These are phyloP conservation scores for Podospora conica DNA, from an alignment of 495 filamentous ascomycete species.

Conservation along the genomic window DNA sequence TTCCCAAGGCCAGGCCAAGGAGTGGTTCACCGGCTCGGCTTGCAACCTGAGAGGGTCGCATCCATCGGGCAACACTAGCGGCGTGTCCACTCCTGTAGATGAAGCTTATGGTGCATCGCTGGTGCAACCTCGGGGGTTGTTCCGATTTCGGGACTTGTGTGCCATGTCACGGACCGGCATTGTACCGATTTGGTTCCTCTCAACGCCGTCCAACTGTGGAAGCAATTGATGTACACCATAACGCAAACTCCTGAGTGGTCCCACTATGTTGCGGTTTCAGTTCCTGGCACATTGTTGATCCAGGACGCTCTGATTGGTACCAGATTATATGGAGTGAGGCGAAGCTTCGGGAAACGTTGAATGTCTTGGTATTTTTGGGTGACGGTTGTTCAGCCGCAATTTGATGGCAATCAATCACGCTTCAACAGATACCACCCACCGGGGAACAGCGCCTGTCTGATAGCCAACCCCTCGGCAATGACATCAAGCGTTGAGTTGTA, in stretches of 20 bases:
- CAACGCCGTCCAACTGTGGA: neutral
- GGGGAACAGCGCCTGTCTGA: neutral
- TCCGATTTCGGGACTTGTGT: neutral
- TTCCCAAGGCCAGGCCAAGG: neutral
- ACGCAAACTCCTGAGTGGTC: neutral
- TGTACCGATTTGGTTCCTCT: neutral
- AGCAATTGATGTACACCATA: neutral
- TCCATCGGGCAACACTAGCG: neutral
- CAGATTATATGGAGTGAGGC: neutral
- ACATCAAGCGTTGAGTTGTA: too few relatives aligned
- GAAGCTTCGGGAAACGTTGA: neutral
- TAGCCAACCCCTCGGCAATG: too few relatives aligned
- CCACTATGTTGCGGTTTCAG: neutral
- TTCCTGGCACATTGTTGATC: neutral
- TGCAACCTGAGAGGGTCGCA: neutral
- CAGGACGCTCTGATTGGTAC: neutral
- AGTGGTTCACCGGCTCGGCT: neutral
- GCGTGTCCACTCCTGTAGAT: neutral
- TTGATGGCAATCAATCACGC: neutral
- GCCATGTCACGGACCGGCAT: neutral
- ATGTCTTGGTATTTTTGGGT: neutral
- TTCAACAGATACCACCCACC: neutral
- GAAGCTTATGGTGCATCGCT: neutral
- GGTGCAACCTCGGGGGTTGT: neutral
- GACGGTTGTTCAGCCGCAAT: neutral